Base-by-base conservation (phyloP, 345 rosid genomes). In the Lepidium africanum region DNA sequence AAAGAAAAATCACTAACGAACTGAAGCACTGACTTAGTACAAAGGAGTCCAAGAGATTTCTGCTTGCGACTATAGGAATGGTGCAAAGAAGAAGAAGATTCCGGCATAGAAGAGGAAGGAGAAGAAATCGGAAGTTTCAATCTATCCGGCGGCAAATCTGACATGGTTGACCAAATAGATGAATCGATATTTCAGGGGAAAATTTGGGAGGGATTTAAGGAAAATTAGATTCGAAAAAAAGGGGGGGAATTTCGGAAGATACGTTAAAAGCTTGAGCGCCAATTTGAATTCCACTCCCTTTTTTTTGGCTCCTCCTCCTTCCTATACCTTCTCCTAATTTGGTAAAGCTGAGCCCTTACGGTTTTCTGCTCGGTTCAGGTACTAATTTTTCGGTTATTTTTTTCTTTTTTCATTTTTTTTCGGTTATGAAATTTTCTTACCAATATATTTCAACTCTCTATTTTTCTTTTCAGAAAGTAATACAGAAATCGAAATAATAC, bases 31-130 rank as follows among this genome's bases (percentile, higher is more conserved):
- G 75, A 90, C 98, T 90, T 92, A 51, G 98, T 82, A 73, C 96
- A 92, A 7, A 92, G 80, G 40, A 92, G 96, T 17, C 96, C 96
- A 9, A 92, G 90, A 30, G 98, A 92, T 67, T 92, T 92, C 80
- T 90, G 87, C 65, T 92, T 92, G 19, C 96, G 80, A 69, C 92
- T 87, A 41, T 92, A 92, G 5, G 79, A 42, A 39, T 80, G 82
- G 74, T 83, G 98, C 7, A 82, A 45, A 7, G 82, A 76, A 17
- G 82, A 72, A 37, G 85, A 68, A n/a, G 85, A 63, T n/a, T 83
- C 90, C 9, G 85, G 85, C 23, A 63, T 16, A 3, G 68, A 48
- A 5, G 77, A 50, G 6, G 82, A 59, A 1, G 75, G 70, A 54
- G 76, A 48, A 12, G 25, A 47, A 4, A 82, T 30, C 60, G 64